Conservation (phyloP, 2,329 filamentous ascomycete genomes). For the Colletotrichum filicis region DNA sequence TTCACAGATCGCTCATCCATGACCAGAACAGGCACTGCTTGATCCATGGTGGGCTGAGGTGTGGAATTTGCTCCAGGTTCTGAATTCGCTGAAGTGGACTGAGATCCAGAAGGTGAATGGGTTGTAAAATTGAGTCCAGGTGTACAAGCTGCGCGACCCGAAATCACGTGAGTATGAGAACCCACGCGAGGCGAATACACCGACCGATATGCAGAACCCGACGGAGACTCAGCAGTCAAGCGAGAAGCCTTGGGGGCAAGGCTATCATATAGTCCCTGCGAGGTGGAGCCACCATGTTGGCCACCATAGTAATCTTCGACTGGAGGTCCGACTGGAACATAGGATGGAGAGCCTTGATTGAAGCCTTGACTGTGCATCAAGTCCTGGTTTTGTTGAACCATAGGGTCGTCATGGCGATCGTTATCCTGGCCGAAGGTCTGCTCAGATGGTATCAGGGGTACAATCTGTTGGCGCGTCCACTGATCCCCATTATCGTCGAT, state of each 20-base stretch:
- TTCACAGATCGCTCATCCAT: constrained; percentile 17
- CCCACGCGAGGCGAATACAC: no score
- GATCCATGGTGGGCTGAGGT: neutral
- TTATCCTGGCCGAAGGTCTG: neutral
- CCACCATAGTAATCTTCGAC: no score
- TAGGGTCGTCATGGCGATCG: neutral
- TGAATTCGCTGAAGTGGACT: neutral
- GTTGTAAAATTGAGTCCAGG: no score
- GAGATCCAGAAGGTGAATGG: neutral
- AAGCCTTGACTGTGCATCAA: neutral
- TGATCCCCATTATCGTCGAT: no score
- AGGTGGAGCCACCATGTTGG: no score
- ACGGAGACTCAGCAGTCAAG: no score
- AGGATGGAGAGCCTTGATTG: neutral
- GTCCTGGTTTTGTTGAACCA: neutral
- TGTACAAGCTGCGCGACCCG: no score
- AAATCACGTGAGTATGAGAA: no score
- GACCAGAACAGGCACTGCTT: neutral
- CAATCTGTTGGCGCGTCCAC: neutral
- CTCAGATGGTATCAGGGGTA: neutral
- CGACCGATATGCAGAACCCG: no score
- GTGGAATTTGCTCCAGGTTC: neutral
- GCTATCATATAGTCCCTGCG: no score
- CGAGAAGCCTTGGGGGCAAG: no score
- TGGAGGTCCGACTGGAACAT: neutral